Base-by-base conservation (phyloP, 257 asterid genomes). In the Lycium ferocissimum region DNA sequence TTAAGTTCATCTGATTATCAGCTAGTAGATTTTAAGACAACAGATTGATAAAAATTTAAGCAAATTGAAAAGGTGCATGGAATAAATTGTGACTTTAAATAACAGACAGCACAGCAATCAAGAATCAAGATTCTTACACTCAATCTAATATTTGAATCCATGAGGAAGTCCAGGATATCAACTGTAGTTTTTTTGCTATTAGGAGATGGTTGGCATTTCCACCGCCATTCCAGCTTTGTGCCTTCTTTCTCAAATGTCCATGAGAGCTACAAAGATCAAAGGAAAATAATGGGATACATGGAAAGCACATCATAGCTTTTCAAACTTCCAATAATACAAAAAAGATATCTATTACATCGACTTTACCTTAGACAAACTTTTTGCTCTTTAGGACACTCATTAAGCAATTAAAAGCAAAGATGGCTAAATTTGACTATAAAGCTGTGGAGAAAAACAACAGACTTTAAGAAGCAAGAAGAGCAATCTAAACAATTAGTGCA, bases 161-260 rank as follows among this genome's bases (percentile, higher is more conserved):
- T 91, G 81, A 96, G 98, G 89, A 96, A 96, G 86, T 94, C 94
- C 94, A 96, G 87, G 86, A 95, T 85, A 75, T 91, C 95, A 56
- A 90, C 96, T 9, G 97, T 94, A 43, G 89, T 92, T 82, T 89
- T 89, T 88, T 91, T 90, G 87, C 91, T 91, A 86, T 90, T 45
- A 5, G 86, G 67, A 22, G 97, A 91, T 79, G 93, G 94, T 71
- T 93, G 95, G 87, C 98, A 93, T 79, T 95, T 96, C 99, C 99
- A 96, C 82, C 98, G 94, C 99, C 99, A 95, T 86, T 96, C 99
- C 84, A 96, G 90, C 87, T 93, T 94, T n/a, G 90, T 93, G 53
- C 97, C 97, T 91, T 91, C 97, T 90, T 92, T 96, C 93, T 93
- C 96, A 88, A 95, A 95, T 57, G 98, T 93, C 95, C 97, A 96